Evolutionary conservation across 177 flowering plant genomes (phyloP).

Genomic region (Tripterygium wilfordii): DNA sequence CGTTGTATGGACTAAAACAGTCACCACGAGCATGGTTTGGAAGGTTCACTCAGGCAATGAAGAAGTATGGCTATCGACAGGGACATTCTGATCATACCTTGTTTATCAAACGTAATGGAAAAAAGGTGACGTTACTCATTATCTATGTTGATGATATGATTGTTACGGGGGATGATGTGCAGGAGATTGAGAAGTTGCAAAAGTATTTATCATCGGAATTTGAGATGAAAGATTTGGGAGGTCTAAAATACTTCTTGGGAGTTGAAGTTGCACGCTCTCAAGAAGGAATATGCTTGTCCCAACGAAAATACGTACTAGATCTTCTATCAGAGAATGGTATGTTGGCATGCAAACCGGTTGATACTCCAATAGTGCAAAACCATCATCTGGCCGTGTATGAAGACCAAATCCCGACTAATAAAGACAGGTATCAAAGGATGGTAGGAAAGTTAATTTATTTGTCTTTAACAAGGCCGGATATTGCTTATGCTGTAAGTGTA

Average conservation of each 20-base stretch:
- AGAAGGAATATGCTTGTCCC: neutral
- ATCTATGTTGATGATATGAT: constrained; percentile 1
- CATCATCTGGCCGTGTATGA: neutral
- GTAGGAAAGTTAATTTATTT: neutral
- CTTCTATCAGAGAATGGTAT: neutral
- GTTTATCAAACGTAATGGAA: neutral
- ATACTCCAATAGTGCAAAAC: neutral
- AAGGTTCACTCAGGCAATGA: neutral
- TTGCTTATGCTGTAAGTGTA: neutral
- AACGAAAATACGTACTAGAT: neutral
- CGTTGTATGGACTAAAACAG: neutral
- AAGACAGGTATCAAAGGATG: neutral
- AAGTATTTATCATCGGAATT: neutral
- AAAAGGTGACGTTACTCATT: neutral
- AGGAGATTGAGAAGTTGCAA: neutral
- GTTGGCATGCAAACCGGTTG: neutral
- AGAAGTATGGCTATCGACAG: neutral
- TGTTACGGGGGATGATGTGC: neutral
- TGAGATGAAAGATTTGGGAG: constrained; percentile 1
- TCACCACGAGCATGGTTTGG: constrained; percentile 1
- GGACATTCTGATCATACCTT: neutral
- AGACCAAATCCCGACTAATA: neutral
- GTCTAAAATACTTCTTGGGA: neutral
- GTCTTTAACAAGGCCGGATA: neutral
- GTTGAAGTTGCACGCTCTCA: neutral